phyloP scores from a whole-genome alignment of 202 grass and related monocot species.

The Panicum virgatum region DNA sequence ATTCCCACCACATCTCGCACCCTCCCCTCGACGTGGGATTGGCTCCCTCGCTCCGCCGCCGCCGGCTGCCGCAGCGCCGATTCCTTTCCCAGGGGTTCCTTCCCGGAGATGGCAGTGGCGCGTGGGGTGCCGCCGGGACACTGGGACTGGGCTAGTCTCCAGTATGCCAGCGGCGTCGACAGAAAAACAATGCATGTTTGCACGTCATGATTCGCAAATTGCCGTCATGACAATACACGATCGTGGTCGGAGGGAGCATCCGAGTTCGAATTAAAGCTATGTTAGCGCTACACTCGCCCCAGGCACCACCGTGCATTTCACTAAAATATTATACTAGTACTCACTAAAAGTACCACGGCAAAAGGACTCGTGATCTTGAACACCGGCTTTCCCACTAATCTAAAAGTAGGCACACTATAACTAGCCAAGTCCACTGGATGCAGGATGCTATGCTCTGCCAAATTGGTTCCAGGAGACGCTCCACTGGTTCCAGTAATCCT shows the following conservation, averaged over 20 bases:
- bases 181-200: background rate
- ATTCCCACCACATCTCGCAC: constrained; percentile 73
- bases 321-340: background rate
- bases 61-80: background rate
- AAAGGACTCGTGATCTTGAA: background rate
- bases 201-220: background rate
- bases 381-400: background rate
- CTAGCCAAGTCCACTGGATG: no score
- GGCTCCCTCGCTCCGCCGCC: background rate
- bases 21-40: background rate
- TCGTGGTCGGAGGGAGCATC: background rate
- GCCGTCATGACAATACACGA: background rate
- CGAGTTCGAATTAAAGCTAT: constrained; percentile 30
- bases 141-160: no score
- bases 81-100: constrained; percentile 20
- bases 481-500: background rate
- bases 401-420: background rate
- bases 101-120: constrained; percentile 4
- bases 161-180: background rate
- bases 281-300: background rate
- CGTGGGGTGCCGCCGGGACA: background rate
- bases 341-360: background rate
- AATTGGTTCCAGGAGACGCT: background rate
- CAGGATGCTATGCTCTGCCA: background rate
- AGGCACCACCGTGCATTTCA: background rate